A percentile compares a stretch with the other conserved stretches of the same genome.
Evolutionary conservation across 2,329 filamentous ascomycete species (phyloP).

Genomic region (Fusarium sulawesiense): DNA sequence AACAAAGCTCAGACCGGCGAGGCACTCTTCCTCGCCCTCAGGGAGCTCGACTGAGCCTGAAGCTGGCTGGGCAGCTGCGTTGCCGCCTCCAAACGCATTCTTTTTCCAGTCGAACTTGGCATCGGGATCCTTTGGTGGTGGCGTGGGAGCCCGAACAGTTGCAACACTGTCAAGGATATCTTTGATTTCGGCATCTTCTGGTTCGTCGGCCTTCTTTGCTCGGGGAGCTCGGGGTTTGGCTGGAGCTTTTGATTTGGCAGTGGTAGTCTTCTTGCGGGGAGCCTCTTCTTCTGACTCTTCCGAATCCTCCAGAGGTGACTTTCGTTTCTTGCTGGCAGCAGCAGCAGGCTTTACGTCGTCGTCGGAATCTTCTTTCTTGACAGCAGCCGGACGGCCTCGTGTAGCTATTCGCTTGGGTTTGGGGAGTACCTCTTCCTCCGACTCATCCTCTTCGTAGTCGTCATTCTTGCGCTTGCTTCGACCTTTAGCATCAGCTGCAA

Average conservation of each 20-base stretch:
- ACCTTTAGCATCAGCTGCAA: conserved; percentile 76
- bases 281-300: conserved; percentile 70
- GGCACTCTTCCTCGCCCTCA: conserved; percentile 85
- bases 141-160: conserved; percentile 83
- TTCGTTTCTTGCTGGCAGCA: conserved; percentile 64
- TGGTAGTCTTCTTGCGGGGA: conserved; percentile 68
- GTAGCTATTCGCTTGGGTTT: conserved; percentile 69
- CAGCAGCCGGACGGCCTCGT: conserved; percentile 49
- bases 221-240: conserved; percentile 69
- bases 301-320: conserved; percentile 65
- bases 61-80: conserved; percentile 69
- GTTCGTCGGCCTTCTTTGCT: conserved; percentile 72
- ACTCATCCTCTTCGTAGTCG: conserved; percentile 78
- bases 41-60: conserved; percentile 78
- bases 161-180: conserved; percentile 90
- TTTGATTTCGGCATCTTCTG: conserved; percentile 78
- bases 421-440: conserved; percentile 75
- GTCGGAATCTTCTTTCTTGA: conserved; percentile 32
- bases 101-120: conserved; percentile 85
- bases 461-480: conserved; percentile 76
- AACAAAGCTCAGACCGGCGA: conserved; percentile 90
- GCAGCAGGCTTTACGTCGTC: conserved; percentile 49
- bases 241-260: conserved; percentile 68
- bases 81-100: conserved; percentile 66
- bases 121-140: conserved; percentile 76